These are phyloP conservation scores for Aplosporella prunicola DNA, from an alignment of 2,329 filamentous ascomycete genomes.

Conservation along the genomic window DNA sequence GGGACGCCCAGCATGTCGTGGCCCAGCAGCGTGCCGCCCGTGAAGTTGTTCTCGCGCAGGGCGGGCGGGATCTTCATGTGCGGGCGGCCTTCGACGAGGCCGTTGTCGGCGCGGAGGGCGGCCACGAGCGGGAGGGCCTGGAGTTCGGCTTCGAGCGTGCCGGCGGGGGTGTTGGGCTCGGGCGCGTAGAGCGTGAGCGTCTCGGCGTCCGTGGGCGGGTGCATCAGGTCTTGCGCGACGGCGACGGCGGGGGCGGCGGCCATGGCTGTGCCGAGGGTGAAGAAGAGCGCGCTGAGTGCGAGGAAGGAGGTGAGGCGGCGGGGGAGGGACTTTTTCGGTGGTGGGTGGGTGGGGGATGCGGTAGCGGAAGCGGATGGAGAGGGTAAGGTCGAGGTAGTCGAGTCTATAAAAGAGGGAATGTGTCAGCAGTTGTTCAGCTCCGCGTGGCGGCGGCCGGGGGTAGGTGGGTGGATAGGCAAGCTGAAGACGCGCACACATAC, in stretches of 20 bases:
- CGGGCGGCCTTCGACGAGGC: slow-evolving; percentile 62
- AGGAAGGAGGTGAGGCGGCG: slow-evolving; percentile 36
- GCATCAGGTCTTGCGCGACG: slow-evolving; percentile 40
- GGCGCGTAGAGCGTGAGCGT: slow-evolving; percentile 57
- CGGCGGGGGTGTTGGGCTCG: slow-evolving; percentile 39
- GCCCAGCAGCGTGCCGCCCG: slow-evolving; percentile 68
- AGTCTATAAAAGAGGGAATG: too few relatives aligned
- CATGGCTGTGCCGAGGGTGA: slow-evolving; percentile 50
- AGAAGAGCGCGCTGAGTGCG: slow-evolving; percentile 37
- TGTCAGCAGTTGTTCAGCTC: too few relatives aligned
- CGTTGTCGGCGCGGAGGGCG: slow-evolving; percentile 36
- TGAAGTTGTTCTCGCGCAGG: slow-evolving; percentile 66
- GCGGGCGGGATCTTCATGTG: slow-evolving; percentile 73
- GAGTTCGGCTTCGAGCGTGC: slow-evolving; percentile 62
- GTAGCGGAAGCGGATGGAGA: too few relatives aligned
- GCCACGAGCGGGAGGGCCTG: slow-evolving; percentile 63
- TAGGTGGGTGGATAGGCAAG: too few relatives aligned
- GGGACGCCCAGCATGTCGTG: slow-evolving; percentile 70
- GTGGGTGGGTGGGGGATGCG: too few relatives aligned
- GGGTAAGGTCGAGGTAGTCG: too few relatives aligned
- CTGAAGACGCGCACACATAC: too few relatives aligned
- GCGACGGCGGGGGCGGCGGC: slow-evolving; percentile 44
- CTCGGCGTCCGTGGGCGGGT: slow-evolving; percentile 60
- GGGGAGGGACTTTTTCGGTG: too few relatives aligned
- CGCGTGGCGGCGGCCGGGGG: too few relatives aligned